These are phyloP conservation scores for Psilocybe cubensis DNA, from an alignment of 768 basidiomycete species.

Conservation along the genomic window DNA sequence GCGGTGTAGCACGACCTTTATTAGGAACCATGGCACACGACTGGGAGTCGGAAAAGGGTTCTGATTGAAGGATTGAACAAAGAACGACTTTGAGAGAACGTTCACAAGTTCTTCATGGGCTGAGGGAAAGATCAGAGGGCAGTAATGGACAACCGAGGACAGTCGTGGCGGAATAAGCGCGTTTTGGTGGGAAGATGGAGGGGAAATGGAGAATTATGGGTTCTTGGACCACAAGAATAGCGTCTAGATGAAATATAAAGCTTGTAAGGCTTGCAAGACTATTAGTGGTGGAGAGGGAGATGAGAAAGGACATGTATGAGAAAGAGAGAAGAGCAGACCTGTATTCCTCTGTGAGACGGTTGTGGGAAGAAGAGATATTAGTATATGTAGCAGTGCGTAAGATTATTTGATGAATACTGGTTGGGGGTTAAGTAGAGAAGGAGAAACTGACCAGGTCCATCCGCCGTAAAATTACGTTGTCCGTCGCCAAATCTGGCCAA, in stretches of 20 bases:
- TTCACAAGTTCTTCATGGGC: slow-evolving; percentile 34
- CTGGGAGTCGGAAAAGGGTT: slow-evolving; percentile 13
- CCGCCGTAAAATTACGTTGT: slow-evolving; percentile 38
- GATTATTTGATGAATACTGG: slow-evolving; percentile 21
- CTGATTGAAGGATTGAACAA: slow-evolving; percentile 8
- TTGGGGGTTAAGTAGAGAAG: slow-evolving; percentile 21
- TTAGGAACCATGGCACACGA: slow-evolving; percentile 45
- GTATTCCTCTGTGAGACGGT: slow-evolving; percentile 12
- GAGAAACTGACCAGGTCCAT: slow-evolving; percentile 28
- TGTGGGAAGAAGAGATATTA: slow-evolving; percentile 24
- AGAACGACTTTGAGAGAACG: slow-evolving; percentile 13
- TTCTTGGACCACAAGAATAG: slow-evolving; percentile 6
- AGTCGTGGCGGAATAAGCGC: slow-evolving; percentile 1
- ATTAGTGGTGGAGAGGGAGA: not conserved
- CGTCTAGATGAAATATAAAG: slow-evolving; percentile 17
- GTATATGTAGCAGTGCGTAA: slow-evolving; percentile 17
- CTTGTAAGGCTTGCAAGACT: slow-evolving; percentile 12
- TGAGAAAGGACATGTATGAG: slow-evolving; percentile 6
- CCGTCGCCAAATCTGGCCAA: slow-evolving; percentile 22
- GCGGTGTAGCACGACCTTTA: slow-evolving; percentile 80
- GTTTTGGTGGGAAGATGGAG: slow-evolving; percentile 3
- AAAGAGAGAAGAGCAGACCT: slow-evolving; percentile 31
- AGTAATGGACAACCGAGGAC: slow-evolving; percentile 9
- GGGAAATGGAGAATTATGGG: slow-evolving; percentile 12
- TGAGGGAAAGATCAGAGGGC: slow-evolving; percentile 16